Percentiles rank a stretch among this genome's conserved stretches.
Evolutionary conservation across 2,329 filamentous ascomycete genomes (phyloP).

Genomic region (Sporothrix inflata): DNA sequence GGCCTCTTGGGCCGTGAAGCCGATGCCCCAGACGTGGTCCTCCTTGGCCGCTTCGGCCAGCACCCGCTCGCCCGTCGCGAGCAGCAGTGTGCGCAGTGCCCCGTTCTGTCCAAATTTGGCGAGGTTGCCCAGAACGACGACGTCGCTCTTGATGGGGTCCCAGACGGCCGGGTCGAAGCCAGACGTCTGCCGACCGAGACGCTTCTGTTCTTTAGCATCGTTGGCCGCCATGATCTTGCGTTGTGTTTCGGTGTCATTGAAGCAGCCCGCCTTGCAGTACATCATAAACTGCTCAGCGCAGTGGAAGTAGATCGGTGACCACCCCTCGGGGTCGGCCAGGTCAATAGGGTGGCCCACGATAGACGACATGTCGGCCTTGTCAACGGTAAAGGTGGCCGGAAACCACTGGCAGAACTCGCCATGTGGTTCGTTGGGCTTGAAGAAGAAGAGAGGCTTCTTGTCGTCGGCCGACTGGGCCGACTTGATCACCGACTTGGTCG

Average conservation of each 20-base stretch:
- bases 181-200: slow-evolving; percentile 24
- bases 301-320: slow-evolving; percentile 39
- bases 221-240: slow-evolving; percentile 20
- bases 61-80: slow-evolving; percentile 61
- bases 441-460: slow-evolving; percentile 39
- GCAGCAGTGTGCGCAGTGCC: slow-evolving; percentile 43
- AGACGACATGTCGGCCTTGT: slow-evolving; percentile 37
- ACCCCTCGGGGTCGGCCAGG: slow-evolving; percentile 27
- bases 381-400: slow-evolving; percentile 39
- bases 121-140: slow-evolving; percentile 60
- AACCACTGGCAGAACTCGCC: slow-evolving; percentile 46
- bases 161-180: slow-evolving; percentile 27
- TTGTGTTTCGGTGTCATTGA: slow-evolving; percentile 26
- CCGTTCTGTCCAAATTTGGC: slow-evolving; percentile 58
- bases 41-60: slow-evolving; percentile 64
- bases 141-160: slow-evolving; percentile 45
- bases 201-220: slow-evolving; percentile 31
- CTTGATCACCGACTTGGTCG: no score
- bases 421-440: slow-evolving; percentile 38
- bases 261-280: slow-evolving; percentile 31
- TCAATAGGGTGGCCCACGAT: slow-evolving; percentile 38
- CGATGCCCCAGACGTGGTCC: slow-evolving; percentile 69
- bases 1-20: slow-evolving; percentile 58
- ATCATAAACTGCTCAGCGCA: slow-evolving; percentile 36
- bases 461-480: no score